These are phyloP conservation scores for Ceratobasidium sp. DNA, from an alignment of 1,284 basidiomycete species.

Conservation along the genomic window DNA sequence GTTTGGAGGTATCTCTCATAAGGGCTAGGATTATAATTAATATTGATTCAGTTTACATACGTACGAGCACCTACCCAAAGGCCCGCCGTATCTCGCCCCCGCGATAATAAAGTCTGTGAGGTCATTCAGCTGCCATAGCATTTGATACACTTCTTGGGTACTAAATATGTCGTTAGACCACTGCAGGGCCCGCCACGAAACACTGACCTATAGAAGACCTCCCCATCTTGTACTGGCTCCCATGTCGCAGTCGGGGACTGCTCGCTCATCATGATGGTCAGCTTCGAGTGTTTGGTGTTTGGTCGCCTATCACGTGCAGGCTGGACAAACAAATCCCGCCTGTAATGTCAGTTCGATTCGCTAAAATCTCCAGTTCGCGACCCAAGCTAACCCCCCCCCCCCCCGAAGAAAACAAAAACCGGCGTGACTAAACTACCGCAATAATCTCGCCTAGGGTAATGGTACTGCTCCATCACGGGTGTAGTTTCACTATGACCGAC, in stretches of 20 bases:
- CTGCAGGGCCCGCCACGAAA: neutral
- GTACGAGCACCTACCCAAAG: constrained; percentile 70
- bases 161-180: constrained; percentile 49
- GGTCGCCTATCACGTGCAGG: neutral
- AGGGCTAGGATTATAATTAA: constrained; percentile 68
- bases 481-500: neutral
- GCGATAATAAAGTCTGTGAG: constrained; percentile 84
- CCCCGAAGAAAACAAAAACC: too few relatives aligned
- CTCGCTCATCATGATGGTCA: constrained; percentile 44
- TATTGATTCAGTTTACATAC: neutral
- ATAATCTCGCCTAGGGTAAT: neutral
- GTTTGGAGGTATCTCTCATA: constrained; percentile 85
- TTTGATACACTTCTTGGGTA: constrained; percentile 83
- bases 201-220: constrained; percentile 72
- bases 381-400: neutral
- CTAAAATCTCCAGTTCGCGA: neutral
- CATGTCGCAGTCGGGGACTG: constrained; percentile 77
- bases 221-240: constrained; percentile 83
- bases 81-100: constrained; percentile 87
- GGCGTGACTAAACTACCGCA: neutral
- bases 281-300: neutral
- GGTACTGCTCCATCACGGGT: neutral
- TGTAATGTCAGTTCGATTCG: neutral
- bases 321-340: neutral
- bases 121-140: constrained; percentile 82